Evolutionary conservation across 768 basidiomycete species (phyloP).

Genomic region (Termitomyces bulborhizus): DNA sequence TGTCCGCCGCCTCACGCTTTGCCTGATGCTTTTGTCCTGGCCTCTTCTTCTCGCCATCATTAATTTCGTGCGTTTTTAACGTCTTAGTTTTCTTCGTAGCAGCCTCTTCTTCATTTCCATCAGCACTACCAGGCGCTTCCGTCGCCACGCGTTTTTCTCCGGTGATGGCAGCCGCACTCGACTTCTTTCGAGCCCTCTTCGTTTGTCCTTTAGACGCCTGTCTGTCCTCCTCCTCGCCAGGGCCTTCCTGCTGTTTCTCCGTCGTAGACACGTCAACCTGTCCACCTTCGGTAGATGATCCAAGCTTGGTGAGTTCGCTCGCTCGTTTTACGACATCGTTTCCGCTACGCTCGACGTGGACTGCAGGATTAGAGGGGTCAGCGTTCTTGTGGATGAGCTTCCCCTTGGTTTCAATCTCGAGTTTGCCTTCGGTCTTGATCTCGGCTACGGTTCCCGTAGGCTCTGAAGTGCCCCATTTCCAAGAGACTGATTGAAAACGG

Average conservation of each 20-base stretch:
- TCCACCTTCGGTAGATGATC: not conserved
- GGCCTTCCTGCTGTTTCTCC: not conserved
- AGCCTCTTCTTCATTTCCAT: conserved; percentile 14
- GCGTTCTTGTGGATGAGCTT: conserved; percentile 23
- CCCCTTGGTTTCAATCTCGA: conserved; percentile 22
- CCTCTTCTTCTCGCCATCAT: conserved; percentile 11
- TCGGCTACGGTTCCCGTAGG: conserved; percentile 20
- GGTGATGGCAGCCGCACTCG: conserved; percentile 2
- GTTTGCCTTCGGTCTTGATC: conserved; percentile 17
- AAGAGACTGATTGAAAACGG: conserved; percentile 12
- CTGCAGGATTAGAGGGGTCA: conserved; percentile 21
- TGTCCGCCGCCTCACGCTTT: not conserved
- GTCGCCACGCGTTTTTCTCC: conserved; percentile 12
- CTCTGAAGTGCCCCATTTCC: conserved; percentile 19
- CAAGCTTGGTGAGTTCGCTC: conserved; percentile 20
- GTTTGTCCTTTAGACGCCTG: not conserved
- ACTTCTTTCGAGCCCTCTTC: conserved; percentile 11
- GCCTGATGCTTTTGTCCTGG: conserved; percentile 1
- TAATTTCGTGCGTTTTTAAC: conserved; percentile 10
- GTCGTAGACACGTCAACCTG: not conserved
- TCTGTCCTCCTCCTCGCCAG: not conserved
- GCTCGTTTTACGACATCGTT: conserved; percentile 25
- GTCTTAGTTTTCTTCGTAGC: conserved; percentile 19
- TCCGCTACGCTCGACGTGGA: conserved; percentile 18
- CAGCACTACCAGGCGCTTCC: conserved; percentile 1